Base-by-base conservation (phyloP, 768 basidiomycete genomes). In the Tephrocybe sp. region DNA sequence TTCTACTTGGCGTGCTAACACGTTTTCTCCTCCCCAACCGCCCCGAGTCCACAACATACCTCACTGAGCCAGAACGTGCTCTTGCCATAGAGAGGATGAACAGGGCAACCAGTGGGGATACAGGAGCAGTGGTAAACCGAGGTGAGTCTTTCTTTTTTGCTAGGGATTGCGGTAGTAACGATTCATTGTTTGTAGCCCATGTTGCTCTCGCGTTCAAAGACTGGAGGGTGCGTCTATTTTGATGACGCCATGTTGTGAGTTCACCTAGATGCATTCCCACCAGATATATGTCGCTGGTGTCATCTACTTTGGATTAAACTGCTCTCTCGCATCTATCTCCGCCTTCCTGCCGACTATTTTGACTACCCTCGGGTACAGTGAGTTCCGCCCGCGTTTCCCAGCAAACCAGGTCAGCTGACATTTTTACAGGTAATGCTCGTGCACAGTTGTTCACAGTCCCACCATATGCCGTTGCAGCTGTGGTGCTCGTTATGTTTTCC, bases 301-400 rank as follows among this genome's bases (percentile, higher is more conserved):
- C 23, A 82, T 90, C 52, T 91, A 88, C 63, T 89, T 91, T 60
- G 87, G 86, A 24, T 67, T 88, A 42, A 90, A 90, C 58, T 80
- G 79, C 43, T 84, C 87, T 18, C 69, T 91, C 13, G 83, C 86
- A n/a, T 86, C 88, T 8, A 86, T 86, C 29, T 83, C 84, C 19
- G 88, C 88, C 0, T 93, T 93, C 69, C 68, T 93, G 46, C 91
- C 91, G 2, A 91, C 88, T 2, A 88, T 92, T 58, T 80, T 92
- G 37, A 73, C 71, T 36, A 87, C 84, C 0, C 82, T 91, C 48
- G 86, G 86, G 27, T 83, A 76, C 56, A 78, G 88, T 88, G 48
- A 40, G 86, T 69, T 22, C 33, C 21, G 33, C 19, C 6, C 29
- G 8, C 37, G 18, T 27, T 30, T 45, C 3, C 40, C 15, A 10